Evolutionary conservation across 495 filamentous ascomycete genomes (phyloP).

Genomic region (Penicillium subrubescens): DNA sequence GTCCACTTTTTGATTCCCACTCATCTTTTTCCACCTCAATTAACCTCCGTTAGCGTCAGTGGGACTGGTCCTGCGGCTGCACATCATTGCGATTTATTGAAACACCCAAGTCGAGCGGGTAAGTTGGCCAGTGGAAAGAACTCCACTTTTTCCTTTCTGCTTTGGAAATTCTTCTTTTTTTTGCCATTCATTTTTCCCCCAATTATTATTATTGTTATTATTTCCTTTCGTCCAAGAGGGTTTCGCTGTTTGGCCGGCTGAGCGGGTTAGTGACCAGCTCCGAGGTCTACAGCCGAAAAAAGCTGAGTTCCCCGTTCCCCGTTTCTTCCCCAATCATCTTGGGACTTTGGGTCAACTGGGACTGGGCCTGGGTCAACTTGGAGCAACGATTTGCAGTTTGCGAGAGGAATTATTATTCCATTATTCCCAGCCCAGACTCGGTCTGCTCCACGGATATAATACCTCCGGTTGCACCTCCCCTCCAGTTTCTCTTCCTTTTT

Average conservation of each 20-base stretch:
- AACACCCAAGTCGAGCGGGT: slow-evolving; percentile 10
- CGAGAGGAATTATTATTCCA: not conserved
- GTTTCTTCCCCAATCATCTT: not conserved
- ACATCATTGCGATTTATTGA: slow-evolving; percentile 32
- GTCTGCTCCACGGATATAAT: slow-evolving; percentile 19
- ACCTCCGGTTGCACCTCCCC: slow-evolving; percentile 17
- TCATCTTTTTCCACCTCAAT: slow-evolving; percentile 12
- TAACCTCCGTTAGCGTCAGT: slow-evolving; percentile 22
- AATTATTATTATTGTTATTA: not conserved
- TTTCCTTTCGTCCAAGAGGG: slow-evolving; percentile 6
- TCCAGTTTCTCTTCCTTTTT: slow-evolving; percentile 9
- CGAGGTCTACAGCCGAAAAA: slow-evolving; percentile 1
- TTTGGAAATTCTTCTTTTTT: slow-evolving; percentile 10
- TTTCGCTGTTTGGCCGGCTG: slow-evolving; percentile 2
- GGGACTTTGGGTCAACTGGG: not conserved
- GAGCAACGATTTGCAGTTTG: not conserved
- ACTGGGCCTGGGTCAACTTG: not conserved
- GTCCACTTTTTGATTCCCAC: not conserved
- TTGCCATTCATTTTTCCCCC: slow-evolving; percentile 8
- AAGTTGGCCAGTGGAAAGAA: slow-evolving; percentile 10
- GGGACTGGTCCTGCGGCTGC: slow-evolving; percentile 25
- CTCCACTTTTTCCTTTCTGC: slow-evolving; percentile 19
- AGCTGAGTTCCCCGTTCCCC: slow-evolving; percentile 1
- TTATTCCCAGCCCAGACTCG: not conserved
- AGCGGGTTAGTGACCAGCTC: slow-evolving; percentile 3